A percentile compares a stretch with the other conserved stretches of the same genome.
Evolutionary conservation across 495 filamentous ascomycete genomes (phyloP).

Genomic region (Ramalina intermedia): DNA sequence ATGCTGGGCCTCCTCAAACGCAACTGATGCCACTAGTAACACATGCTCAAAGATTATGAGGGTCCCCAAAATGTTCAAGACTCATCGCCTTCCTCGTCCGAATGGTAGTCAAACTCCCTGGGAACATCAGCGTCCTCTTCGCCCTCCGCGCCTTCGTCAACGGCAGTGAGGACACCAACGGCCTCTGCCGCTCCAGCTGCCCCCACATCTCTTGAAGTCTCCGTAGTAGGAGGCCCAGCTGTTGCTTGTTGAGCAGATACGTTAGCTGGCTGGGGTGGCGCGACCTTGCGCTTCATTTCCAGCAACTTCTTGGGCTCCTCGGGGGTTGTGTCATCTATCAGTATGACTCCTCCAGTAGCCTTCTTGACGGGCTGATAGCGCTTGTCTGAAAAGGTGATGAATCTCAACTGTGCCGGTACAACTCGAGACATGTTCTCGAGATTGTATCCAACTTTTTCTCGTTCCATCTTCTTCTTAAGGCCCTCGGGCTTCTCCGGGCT

Average conservation of each 20-base stretch:
- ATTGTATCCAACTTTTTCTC: constrained; percentile 92
- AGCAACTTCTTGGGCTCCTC: constrained; percentile 62
- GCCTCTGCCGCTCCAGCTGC: constrained; percentile 47
- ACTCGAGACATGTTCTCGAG: constrained; percentile 95
- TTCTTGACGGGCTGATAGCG: constrained; percentile 94
- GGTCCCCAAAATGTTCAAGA: neutral
- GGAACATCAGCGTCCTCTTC: constrained; percentile 70
- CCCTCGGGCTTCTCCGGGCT: constrained; percentile 24
- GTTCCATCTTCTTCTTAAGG: constrained; percentile 74
- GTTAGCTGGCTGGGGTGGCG: constrained; percentile 37
- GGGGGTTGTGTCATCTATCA: constrained; percentile 75
- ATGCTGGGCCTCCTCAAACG: neutral
- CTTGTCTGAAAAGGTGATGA: constrained; percentile 71
- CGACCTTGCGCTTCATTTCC: constrained; percentile 53
- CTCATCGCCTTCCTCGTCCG: constrained; percentile 53
- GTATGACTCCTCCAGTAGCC: constrained; percentile 87
- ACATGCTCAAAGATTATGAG: neutral
- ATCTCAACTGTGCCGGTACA: constrained; percentile 84
- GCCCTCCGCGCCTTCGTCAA: constrained; percentile 73
- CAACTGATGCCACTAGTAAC: neutral
- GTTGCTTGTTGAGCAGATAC: constrained; percentile 48
- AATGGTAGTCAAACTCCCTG: constrained; percentile 73
- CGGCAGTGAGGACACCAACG: constrained; percentile 64
- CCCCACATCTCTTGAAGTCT: constrained; percentile 12
- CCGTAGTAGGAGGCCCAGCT: constrained; percentile 27